A percentile compares a stretch with the other conserved stretches of the same genome.
phyloP scores from a whole-genome alignment of 192 early-diverging fungal species.

The Linnemannia zychae region DNA sequence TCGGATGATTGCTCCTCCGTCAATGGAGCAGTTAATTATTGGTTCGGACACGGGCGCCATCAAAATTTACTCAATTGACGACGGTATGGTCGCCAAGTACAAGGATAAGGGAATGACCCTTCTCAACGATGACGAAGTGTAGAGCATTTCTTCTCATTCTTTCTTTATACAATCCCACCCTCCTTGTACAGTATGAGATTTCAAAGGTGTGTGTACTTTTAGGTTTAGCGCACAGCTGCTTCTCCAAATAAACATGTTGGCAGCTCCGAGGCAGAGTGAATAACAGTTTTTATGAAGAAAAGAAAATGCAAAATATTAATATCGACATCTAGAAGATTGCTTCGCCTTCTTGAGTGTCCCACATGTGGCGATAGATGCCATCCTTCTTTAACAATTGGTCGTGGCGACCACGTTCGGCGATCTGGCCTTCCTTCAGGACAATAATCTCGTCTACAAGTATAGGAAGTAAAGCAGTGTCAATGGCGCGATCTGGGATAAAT shows the following conservation, averaged over 20 bases:
- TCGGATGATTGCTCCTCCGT: slow-evolving; percentile 6
- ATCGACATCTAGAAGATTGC: slow-evolving; percentile 21
- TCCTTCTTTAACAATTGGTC: slow-evolving; percentile 73
- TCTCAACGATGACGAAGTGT: neutral
- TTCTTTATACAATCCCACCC: neutral
- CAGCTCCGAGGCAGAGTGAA: too few species aligned
- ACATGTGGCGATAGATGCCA: slow-evolving; percentile 94
- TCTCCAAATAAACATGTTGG: too few species aligned
- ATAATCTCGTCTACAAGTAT: slow-evolving; percentile 81
- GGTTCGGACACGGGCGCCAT: slow-evolving; percentile 42
- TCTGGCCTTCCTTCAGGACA: slow-evolving; percentile 88
- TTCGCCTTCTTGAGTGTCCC: slow-evolving; percentile 77
- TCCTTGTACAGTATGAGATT: neutral
- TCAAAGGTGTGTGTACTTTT: neutral
- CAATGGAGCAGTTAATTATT: slow-evolving; percentile 19
- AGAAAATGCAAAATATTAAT: neutral
- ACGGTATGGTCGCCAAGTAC: slow-evolving; percentile 28
- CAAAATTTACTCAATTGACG: slow-evolving; percentile 22
- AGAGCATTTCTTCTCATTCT: neutral
- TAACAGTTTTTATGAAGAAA: neutral
- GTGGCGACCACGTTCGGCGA: slow-evolving; percentile 91
- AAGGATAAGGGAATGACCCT: slow-evolving; percentile 25
- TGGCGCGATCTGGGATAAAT: too few species aligned
- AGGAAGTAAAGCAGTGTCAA: neutral
- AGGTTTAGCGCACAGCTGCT: neutral